These are phyloP conservation scores for Dendrostoma leiphaemia DNA, from an alignment of 2,329 filamentous ascomycete genomes.

Conservation along the genomic window DNA sequence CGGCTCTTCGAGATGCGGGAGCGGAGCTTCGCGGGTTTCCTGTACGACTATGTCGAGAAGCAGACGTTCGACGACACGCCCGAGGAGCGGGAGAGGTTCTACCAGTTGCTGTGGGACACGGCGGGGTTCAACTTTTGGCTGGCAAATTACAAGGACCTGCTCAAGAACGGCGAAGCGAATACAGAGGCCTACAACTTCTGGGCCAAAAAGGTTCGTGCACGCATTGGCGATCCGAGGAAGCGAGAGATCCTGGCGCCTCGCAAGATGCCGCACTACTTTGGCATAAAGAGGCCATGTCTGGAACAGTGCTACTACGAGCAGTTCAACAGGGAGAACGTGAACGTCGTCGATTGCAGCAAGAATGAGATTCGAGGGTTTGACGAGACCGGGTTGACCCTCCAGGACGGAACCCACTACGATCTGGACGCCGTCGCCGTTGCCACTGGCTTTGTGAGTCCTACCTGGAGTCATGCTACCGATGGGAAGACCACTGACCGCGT, in stretches of 20 bases:
- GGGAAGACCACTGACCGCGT: background rate
- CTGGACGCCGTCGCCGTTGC: constrained; percentile 44
- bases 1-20: constrained; percentile 52
- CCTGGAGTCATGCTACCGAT: no score
- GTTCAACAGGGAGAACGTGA: constrained; percentile 42
- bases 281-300: constrained; percentile 47
- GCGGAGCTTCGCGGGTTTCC: constrained; percentile 57
- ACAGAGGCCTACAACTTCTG: constrained; percentile 55
- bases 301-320: constrained; percentile 45
- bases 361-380: constrained; percentile 40
- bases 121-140: constrained; percentile 59
- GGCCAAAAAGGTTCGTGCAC: constrained; percentile 46
- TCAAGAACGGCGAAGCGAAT: constrained; percentile 46
- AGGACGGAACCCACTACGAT: constrained; percentile 40
- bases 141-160: constrained; percentile 50
- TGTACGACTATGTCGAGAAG: constrained; percentile 53
- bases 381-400: constrained; percentile 37
- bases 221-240: constrained; percentile 47
- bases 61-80: constrained; percentile 54
- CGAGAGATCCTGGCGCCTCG: constrained; percentile 51
- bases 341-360: constrained; percentile 39
- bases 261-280: constrained; percentile 52
- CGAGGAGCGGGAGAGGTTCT: constrained; percentile 47
- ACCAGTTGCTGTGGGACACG: constrained; percentile 45
- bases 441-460: constrained; percentile 41